Percentiles rank a stretch among this genome's conserved stretches.
Evolutionary conservation across 1,139 yeast species (phyloP).

Genomic region (Yamadazyma aaseri): DNA sequence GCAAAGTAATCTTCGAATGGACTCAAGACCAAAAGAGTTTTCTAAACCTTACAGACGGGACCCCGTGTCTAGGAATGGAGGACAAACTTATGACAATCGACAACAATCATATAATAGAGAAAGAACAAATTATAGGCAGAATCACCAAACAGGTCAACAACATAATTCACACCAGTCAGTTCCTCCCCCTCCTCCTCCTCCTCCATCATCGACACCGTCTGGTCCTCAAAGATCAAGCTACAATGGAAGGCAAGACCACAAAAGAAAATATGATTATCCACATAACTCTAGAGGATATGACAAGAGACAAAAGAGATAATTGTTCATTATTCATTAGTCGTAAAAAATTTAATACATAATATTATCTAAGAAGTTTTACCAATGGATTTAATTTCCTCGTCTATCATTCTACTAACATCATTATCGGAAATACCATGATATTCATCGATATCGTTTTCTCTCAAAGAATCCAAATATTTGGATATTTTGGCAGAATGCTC

Average conservation of each 20-base stretch:
- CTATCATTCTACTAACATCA: slow-evolving; percentile 30
- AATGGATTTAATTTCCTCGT: slow-evolving; percentile 24
- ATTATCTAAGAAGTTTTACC: slow-evolving; percentile 2
- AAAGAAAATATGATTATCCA: slow-evolving; percentile 27
- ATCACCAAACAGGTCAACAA: too few relatives aligned
- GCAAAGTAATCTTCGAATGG: slow-evolving; percentile 5
- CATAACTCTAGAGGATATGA: slow-evolving; percentile 22
- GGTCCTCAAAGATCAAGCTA: not conserved
- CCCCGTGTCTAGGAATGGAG: not conserved
- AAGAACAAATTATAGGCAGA: too few relatives aligned
- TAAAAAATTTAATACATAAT: not conserved
- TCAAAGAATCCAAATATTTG: slow-evolving; percentile 29
- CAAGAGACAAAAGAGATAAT: slow-evolving; percentile 21
- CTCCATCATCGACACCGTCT: slow-evolving; percentile 24
- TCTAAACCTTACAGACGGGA: not conserved
- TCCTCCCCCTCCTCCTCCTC: slow-evolving; percentile 19
- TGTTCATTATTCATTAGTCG: not conserved
- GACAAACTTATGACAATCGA: slow-evolving; percentile 3
- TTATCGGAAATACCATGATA: slow-evolving; percentile 18
- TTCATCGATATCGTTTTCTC: slow-evolving; percentile 5
- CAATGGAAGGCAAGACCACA: slow-evolving; percentile 15
- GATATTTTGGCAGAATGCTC: slow-evolving; percentile 16
- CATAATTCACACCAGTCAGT: slow-evolving; percentile 1
- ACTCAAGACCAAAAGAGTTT: not conserved
- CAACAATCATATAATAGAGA: slow-evolving; percentile 1